These are phyloP conservation scores for Teratosphaeria destructans DNA, from an alignment of 2,329 filamentous ascomycete genomes.

Conservation along the genomic window DNA sequence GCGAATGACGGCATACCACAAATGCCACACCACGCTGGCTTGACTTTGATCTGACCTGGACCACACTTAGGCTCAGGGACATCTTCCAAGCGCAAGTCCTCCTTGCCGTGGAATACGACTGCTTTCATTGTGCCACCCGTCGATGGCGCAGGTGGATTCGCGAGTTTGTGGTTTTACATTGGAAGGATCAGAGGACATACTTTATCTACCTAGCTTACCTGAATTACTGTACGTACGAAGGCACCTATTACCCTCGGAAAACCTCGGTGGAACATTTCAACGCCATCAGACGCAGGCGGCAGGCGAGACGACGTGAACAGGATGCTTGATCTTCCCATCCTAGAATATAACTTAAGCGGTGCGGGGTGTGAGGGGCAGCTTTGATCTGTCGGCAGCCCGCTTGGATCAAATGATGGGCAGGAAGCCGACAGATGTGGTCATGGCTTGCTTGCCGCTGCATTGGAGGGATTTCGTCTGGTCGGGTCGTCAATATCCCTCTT, in stretches of 20 bases:
- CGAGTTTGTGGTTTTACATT: background rate
- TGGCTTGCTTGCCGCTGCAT: too few species aligned
- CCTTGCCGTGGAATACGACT: constrained; percentile 28
- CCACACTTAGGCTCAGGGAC: constrained; percentile 24
- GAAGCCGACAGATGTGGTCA: too few species aligned
- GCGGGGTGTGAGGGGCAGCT: background rate
- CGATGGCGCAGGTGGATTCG: constrained; percentile 2
- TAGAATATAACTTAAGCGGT: background rate
- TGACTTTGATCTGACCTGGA: constrained; percentile 26
- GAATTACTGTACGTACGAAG: background rate
- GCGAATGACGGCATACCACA: constrained; percentile 11
- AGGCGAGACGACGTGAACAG: background rate
- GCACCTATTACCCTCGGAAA: background rate
- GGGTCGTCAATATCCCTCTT: too few species aligned
- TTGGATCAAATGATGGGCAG: too few species aligned
- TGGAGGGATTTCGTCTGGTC: too few species aligned
- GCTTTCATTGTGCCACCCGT: constrained; percentile 22
- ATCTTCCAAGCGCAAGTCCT: constrained; percentile 26
- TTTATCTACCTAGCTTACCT: background rate
- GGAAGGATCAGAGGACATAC: background rate
- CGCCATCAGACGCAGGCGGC: background rate
- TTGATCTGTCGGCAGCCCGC: background rate
- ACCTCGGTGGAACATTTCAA: background rate
- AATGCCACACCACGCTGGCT: constrained; percentile 28
- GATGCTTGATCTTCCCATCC: background rate